Base-by-base conservation (phyloP, 768 basidiomycete genomes). In the Psilocybe subaeruginosa region DNA sequence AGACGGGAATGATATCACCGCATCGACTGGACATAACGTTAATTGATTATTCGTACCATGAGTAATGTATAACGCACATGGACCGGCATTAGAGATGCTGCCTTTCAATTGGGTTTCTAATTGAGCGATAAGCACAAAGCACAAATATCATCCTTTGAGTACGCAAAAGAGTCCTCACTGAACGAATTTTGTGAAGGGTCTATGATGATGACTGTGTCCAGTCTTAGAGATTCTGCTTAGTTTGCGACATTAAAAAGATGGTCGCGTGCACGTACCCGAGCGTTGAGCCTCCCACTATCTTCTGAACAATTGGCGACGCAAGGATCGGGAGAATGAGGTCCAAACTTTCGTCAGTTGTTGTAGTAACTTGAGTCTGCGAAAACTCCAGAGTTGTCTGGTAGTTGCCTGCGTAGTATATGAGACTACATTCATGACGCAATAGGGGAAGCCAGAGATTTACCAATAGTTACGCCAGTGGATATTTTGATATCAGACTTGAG, bases 271-370 rank as follows among this genome's bases (percentile, higher is more conserved):
- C 48, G 3, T 60, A 63, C 88, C 84, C 81, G 52, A 91, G 71
- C 7, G 77, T 70, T 16, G 87, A 82, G 16, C 78, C 84, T 4
- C 80, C 77, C 45, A 92, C 87, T 58, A 92, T 81, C 62, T 83
- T 85, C 70, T 91, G 88, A 4, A 92, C 90, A 58, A 92, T 90
- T 3, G 90, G 90, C 55, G 84, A 78, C 0, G 90, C 90, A 59
- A 92, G 81, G 45, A 89, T 68, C 5, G 89, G 90, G 5, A 92
- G 77, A 55, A 92, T 84, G 37, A 88, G 71, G 63, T 88, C 77
- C 58, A 92, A 75, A 47, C 78, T 85, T 16, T 79, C 69, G 68
- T 91, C 90, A 0, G 90, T 91, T 27, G 73, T 68, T 16, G 84
- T 87, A 1, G 84, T 80, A 16, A 92, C 80, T 46, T 70, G 71